phyloP scores from a whole-genome alignment of 352 stramenopile species.

The Globisporangium spiculum region DNA sequence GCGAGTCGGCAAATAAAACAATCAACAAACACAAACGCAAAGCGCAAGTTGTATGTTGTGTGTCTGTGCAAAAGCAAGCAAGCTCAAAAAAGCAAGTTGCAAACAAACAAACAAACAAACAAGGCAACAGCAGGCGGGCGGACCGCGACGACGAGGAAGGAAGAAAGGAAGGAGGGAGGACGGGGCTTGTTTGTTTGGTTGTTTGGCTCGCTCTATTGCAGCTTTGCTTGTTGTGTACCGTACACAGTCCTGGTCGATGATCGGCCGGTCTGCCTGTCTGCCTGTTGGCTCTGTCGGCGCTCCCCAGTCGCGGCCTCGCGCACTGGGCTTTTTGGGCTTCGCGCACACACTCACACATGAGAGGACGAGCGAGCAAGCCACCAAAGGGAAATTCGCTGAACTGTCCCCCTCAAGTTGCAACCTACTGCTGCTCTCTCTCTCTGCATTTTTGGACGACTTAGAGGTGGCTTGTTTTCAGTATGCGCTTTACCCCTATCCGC shows the following conservation, averaged over 20 bases:
- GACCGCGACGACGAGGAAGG: neutral
- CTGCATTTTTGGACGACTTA: neutral
- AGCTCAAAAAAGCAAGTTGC: neutral
- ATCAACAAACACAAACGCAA: neutral
- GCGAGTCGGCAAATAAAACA: slow-evolving; percentile 9
- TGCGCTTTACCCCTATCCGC: neutral
- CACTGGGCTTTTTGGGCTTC: slow-evolving; percentile 5
- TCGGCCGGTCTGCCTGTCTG: neutral
- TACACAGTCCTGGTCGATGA: neutral
- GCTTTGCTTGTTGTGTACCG: neutral
- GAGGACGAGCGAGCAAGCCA: neutral
- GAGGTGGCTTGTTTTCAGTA: neutral
- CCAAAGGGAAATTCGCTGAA: neutral
- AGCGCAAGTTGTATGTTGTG: neutral
- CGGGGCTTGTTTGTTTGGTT: neutral
- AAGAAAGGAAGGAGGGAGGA: neutral
- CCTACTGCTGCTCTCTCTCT: neutral
- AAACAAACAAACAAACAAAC: neutral
- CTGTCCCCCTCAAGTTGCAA: neutral
- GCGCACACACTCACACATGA: too few relatives aligned
- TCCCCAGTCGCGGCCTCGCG: neutral
- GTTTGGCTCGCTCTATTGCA: slow-evolving; percentile 5
- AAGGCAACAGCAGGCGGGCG: neutral
- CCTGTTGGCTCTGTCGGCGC: neutral
- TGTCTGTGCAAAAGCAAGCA: neutral